Percentiles rank a stretch among this genome's conserved stretches.
Conservation (phyloP, 148 eudicot genomes). For the Rhododendron williamsianum region DNA sequence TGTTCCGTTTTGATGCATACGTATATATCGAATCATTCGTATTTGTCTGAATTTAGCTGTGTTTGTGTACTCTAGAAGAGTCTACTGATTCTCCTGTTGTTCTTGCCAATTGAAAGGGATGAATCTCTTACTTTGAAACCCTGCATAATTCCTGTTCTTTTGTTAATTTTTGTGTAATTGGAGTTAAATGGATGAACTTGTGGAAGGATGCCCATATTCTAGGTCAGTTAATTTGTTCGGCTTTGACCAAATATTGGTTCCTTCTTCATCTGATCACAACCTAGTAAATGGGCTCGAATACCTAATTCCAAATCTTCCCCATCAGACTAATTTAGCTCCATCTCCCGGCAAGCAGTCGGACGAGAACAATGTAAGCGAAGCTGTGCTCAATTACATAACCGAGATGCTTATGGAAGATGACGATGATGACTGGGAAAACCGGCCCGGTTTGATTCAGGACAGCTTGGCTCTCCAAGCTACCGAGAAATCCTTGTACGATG, state of each 20-base stretch:
- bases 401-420: conserved; percentile 58
- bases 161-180: too few species aligned
- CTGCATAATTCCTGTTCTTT: neutral
- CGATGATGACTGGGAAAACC: conserved; percentile 39
- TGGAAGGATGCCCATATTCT: conserved; percentile 14
- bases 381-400: conserved; percentile 39
- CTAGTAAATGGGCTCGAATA: conserved; percentile 10
- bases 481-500: conserved; percentile 63
- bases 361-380: conserved; percentile 31
- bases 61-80: neutral
- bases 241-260: conserved; percentile 14
- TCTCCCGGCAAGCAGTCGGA: conserved; percentile 16
- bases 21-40: neutral
- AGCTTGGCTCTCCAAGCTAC: conserved; percentile 61
- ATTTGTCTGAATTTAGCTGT: neutral
- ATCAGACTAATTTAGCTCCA: neutral
- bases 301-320: conserved; percentile 12
- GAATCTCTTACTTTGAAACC: too few species aligned
- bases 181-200: conserved; percentile 7
- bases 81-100: neutral
- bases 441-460: conserved; percentile 40
- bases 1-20: neutral
- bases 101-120: neutral
- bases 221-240: conserved; percentile 10
- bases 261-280: conserved; percentile 13